phyloP scores from a whole-genome alignment of 495 filamentous ascomycete genomes.

The Penicillium parvum region DNA sequence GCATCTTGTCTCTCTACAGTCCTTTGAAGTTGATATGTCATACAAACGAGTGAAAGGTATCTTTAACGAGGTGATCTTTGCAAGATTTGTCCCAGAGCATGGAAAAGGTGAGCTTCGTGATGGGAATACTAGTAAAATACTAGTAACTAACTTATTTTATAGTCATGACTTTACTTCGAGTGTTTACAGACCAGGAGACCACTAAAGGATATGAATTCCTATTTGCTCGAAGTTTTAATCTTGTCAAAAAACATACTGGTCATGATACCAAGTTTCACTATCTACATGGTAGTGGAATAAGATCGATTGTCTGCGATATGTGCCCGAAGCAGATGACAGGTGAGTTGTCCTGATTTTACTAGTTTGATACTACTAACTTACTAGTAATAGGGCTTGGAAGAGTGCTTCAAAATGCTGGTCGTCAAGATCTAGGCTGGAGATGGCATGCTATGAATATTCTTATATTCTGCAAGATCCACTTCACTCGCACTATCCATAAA shows the following conservation, averaged over 20 bases:
- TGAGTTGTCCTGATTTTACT: neutral
- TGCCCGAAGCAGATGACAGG: neutral
- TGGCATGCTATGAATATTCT: neutral
- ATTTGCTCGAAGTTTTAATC: neutral
- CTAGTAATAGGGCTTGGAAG: neutral
- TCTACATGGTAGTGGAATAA: neutral
- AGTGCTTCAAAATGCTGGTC: neutral
- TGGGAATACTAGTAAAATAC: neutral
- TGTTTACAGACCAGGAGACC: neutral
- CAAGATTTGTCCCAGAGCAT: neutral
- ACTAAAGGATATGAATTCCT: neutral
- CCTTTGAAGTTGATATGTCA: neutral
- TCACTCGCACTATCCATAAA: neutral
- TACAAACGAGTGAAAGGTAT: slow-evolving; percentile 1
- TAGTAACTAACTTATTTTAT: neutral
- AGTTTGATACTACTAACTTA: neutral
- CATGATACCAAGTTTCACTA: neutral
- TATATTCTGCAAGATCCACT: neutral
- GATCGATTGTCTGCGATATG: neutral
- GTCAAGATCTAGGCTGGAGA: neutral
- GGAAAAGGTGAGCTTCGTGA: neutral
- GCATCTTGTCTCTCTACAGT: neutral
- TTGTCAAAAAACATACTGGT: neutral
- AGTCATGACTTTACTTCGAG: neutral
- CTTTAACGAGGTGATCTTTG: slow-evolving; percentile 1